A percentile compares a stretch with the other conserved stretches of the same genome.
Evolutionary conservation across 192 early-diverging fungal genomes (phyloP).

Genomic region (Gigaspora rosea): DNA sequence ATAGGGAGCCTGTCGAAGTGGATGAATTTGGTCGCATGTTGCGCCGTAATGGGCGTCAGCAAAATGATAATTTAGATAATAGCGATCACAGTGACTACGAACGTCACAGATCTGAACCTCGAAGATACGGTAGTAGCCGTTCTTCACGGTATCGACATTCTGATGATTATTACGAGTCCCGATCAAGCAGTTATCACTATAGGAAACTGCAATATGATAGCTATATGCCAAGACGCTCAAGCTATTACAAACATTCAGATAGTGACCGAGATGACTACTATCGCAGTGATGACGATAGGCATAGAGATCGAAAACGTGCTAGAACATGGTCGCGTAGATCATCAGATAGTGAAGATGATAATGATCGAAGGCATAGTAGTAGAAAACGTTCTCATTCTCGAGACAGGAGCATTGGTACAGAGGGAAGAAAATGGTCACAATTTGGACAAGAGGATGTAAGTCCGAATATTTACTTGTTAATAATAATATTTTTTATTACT

Average conservation of each 20-base stretch:
- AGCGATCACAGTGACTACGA: background rate
- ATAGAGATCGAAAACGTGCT: conserved; percentile 7
- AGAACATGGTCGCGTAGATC: conserved; percentile 19
- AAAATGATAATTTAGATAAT: background rate
- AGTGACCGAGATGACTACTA: conserved; percentile 6
- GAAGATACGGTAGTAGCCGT: conserved; percentile 15
- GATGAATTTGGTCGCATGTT: conserved; percentile 45
- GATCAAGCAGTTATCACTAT: conserved; percentile 1
- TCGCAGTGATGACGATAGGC: background rate
- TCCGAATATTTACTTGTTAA: background rate
- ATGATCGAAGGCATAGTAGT: background rate
- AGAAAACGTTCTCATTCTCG: background rate
- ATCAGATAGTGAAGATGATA: conserved; percentile 15
- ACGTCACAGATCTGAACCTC: conserved; percentile 4
- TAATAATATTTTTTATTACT: background rate
- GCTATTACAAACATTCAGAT: background rate
- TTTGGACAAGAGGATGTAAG: conserved; percentile 4
- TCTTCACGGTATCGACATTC: conserved; percentile 18
- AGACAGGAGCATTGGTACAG: conserved; percentile 2
- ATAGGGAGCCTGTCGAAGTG: conserved; percentile 43
- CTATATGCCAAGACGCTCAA: conserved; percentile 21
- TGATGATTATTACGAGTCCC: conserved; percentile 10
- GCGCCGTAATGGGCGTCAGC: conserved; percentile 14
- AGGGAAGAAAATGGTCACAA: background rate
- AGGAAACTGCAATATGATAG: conserved; percentile 18